Evolutionary conservation across 1,139 yeast genomes (phyloP).

Genomic region (Geotrichum bryndzae): DNA sequence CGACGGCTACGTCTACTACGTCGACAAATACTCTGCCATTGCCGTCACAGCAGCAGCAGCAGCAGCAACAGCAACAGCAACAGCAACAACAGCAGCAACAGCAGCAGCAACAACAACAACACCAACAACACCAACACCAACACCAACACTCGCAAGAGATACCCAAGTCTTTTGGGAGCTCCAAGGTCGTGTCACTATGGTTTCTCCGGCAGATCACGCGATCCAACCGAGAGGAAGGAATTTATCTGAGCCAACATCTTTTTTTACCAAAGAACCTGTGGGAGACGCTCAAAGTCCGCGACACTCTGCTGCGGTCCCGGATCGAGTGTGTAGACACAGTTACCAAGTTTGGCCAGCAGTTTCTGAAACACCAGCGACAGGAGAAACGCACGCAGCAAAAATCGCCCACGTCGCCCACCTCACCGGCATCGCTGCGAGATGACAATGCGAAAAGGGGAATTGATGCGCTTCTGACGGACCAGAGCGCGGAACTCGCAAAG

Average conservation of each 20-base stretch:
- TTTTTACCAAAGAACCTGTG: slow-evolving; percentile 25
- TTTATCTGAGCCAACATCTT: slow-evolving; percentile 22
- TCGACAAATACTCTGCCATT: not conserved
- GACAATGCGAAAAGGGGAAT: not conserved
- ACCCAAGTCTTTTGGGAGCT: not conserved
- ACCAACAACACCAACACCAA: not conserved
- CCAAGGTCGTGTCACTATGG: not conserved
- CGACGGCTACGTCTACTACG: not conserved
- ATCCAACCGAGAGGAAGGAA: slow-evolving; percentile 17
- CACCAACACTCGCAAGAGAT: not conserved
- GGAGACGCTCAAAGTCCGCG: slow-evolving; percentile 19
- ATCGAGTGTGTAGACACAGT: slow-evolving; percentile 22
- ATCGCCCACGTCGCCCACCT: not conserved
- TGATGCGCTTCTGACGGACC: slow-evolving; percentile 6
- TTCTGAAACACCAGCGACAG: slow-evolving; percentile 6
- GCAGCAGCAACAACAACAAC: not conserved
- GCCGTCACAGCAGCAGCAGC: not conserved
- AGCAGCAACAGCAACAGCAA: not conserved
- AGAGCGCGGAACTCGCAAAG: slow-evolving; percentile 11
- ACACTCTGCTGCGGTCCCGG: slow-evolving; percentile 22
- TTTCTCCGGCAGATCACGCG: not conserved
- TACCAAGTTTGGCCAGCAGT: slow-evolving; percentile 21
- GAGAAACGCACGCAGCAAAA: not conserved
- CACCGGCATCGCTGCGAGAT: not conserved
- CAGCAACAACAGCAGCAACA: not conserved